Evolutionary conservation across 768 basidiomycete genomes (phyloP).

Genomic region (Pleurotus salmoneostramineus): DNA sequence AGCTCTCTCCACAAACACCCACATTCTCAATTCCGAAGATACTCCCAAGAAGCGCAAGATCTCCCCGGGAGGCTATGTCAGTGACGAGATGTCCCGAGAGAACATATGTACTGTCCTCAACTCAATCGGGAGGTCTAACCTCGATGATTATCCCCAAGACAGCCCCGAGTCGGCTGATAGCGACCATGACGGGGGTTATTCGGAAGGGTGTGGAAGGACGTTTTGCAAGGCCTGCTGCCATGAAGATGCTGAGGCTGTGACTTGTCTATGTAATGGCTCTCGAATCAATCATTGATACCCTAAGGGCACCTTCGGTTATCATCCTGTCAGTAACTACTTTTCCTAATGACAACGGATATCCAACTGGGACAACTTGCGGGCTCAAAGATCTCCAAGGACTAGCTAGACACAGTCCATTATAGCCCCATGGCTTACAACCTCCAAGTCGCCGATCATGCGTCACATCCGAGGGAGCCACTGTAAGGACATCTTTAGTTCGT

Average conservation of each 20-base stretch:
- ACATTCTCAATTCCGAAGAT: slow-evolving; percentile 20
- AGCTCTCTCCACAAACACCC: slow-evolving; percentile 22
- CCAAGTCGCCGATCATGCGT: too few relatives aligned
- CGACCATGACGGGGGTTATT: neutral
- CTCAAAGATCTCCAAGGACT: too few relatives aligned
- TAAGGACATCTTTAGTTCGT: too few relatives aligned
- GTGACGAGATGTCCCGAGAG: neutral
- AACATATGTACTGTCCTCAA: neutral
- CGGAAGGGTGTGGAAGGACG: neutral
- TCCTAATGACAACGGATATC: too few relatives aligned
- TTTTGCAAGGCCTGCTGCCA: neutral
- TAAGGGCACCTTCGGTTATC: too few relatives aligned
- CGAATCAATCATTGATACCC: neutral
- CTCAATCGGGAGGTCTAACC: neutral
- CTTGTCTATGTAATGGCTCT: slow-evolving; percentile 2
- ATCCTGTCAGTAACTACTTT: too few relatives aligned
- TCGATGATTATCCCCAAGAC: neutral
- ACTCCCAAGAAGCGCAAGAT: neutral
- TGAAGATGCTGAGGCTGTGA: slow-evolving; percentile 1
- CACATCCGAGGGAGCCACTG: too few relatives aligned
- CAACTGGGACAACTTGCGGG: too few relatives aligned
- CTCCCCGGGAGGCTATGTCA: neutral
- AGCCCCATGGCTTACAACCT: too few relatives aligned
- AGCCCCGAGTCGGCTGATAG: neutral
- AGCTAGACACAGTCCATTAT: too few relatives aligned